A percentile compares a stretch with the other conserved stretches of the same genome.
phyloP scores from a whole-genome alignment of 73 alveolate species.

The Tetrahymena elliotti region DNA sequence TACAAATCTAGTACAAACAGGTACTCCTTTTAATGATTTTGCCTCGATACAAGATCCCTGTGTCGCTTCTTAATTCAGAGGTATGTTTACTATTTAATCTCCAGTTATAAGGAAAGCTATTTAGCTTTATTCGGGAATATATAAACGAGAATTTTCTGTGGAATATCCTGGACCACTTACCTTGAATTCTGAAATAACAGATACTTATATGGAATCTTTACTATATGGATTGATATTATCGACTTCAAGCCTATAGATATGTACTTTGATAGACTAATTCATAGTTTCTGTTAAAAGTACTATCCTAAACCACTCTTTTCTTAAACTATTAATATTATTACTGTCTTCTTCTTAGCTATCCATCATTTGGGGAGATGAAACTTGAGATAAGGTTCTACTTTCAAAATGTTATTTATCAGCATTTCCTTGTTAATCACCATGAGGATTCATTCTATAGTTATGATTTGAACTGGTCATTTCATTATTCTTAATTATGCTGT shows the following conservation, averaged over 20 bases:
- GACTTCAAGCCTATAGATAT: background rate
- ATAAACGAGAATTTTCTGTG: background rate
- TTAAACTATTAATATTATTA: background rate
- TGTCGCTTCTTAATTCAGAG: background rate
- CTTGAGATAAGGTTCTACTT: background rate
- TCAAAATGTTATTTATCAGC: background rate
- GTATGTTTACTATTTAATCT: background rate
- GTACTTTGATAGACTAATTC: background rate
- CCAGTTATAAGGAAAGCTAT: background rate
- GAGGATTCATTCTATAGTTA: background rate
- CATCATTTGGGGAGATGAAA: background rate
- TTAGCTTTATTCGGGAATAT: background rate
- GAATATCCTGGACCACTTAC: background rate
- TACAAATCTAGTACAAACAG: background rate
- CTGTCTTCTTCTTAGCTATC: background rate
- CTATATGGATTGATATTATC: background rate
- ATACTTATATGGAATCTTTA: background rate
- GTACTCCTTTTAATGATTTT: background rate
- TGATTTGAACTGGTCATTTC: background rate
- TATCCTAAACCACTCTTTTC: background rate
- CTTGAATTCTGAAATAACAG: background rate
- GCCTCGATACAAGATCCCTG: background rate
- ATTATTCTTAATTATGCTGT: background rate
- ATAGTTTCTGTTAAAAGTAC: background rate
- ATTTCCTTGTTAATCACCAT: background rate